Evolutionary conservation across 345 rosid genomes (phyloP).

Genomic region (Eucalyptus erythrocorys): DNA sequence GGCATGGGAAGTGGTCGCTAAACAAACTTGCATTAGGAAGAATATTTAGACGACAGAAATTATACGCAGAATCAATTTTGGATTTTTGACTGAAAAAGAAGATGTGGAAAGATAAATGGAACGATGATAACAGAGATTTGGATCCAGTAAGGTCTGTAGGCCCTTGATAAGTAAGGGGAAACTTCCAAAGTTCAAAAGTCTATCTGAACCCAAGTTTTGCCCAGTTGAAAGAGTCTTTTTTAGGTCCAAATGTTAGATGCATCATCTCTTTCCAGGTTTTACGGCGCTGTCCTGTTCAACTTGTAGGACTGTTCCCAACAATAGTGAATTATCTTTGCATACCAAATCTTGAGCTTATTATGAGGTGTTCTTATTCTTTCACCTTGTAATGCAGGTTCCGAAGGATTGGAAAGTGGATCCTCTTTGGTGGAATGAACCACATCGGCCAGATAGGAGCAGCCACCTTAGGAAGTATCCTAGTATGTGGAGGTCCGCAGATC

Average conservation of each 20-base stretch:
- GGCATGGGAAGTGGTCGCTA: not conserved
- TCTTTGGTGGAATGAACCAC: constrained; percentile 37
- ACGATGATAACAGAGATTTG: not conserved
- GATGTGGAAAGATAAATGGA: not conserved
- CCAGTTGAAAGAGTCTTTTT: no score
- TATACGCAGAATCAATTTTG: not conserved
- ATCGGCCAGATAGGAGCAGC: constrained; percentile 37
- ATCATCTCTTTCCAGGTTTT: not conserved
- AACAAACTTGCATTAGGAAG: not conserved
- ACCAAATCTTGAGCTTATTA: not conserved
- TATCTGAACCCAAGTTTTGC: not conserved
- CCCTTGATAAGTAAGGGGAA: not conserved
- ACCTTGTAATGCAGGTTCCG: constrained; percentile 38
- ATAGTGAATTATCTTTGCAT: not conserved
- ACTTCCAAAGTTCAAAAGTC: not conserved
- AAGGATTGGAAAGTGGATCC: constrained; percentile 74
- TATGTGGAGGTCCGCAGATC: constrained; percentile 61
- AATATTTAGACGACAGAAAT: not conserved
- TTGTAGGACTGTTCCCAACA: not conserved
- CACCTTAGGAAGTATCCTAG: constrained; percentile 49
- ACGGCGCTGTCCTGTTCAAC: not conserved
- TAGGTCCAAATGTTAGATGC: not conserved
- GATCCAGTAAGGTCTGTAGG: not conserved
- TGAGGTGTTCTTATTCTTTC: not conserved
- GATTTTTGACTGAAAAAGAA: not conserved